Evolutionary conservation across 257 asterid genomes (phyloP).

Genomic region (Solanum chaucha): DNA sequence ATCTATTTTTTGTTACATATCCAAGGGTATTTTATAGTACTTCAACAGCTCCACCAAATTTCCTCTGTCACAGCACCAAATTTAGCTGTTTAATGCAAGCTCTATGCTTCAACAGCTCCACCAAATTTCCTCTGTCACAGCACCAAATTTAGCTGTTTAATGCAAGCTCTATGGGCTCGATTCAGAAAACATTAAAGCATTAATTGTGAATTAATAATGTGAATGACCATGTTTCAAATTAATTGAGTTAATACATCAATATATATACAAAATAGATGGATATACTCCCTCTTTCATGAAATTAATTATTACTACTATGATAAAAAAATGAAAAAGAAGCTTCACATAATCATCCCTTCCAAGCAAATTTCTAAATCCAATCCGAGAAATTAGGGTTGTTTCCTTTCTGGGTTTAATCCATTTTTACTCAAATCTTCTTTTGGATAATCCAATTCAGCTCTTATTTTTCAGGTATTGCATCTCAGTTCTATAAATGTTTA

Average conservation of each 20-base stretch:
- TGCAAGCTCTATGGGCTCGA: too few relatives aligned
- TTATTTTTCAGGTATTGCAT: not conserved
- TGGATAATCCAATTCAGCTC: not conserved
- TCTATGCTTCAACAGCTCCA: not conserved
- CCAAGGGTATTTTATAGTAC: not conserved
- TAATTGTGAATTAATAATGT: too few relatives aligned
- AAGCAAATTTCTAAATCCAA: not conserved
- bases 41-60: not conserved
- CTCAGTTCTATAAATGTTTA: not conserved
- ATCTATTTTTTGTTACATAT: not conserved
- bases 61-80: not conserved
- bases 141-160: not conserved
- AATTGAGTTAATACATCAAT: not conserved
- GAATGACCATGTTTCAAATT: rapidly evolving
- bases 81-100: not conserved
- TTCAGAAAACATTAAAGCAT: too few relatives aligned
- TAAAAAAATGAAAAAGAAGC: not conserved
- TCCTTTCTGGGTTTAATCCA: not conserved
- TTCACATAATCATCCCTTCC: not conserved
- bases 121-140: not conserved
- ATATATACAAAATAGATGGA: not conserved
- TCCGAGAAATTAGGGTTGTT: not conserved
- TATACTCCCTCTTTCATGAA: conserved; percentile 7
- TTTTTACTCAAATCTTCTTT: not conserved
- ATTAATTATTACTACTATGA: not conserved